phyloP scores from a whole-genome alignment of 2,329 filamentous ascomycete species.

The Ophiostoma pallidulum region DNA sequence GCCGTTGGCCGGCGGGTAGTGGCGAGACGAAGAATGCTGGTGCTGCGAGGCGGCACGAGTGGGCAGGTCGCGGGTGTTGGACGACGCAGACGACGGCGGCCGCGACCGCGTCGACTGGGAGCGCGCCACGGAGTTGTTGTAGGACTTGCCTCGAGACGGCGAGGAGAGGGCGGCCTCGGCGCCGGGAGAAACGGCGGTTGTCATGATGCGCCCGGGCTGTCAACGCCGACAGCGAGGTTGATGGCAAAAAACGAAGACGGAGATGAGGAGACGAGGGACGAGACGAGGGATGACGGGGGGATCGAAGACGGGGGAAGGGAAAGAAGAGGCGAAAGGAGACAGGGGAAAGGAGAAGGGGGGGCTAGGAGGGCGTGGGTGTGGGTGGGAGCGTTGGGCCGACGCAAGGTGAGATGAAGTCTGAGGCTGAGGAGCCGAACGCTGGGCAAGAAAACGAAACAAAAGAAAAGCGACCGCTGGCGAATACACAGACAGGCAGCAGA shows the following conservation, averaged over 20 bases:
- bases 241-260: not conserved
- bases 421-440: not conserved
- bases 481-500: not conserved
- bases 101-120: conserved; percentile 30
- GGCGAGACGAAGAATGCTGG: conserved; percentile 14
- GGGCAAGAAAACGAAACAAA: conserved; percentile 2
- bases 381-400: conserved; percentile 3
- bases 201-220: conserved; percentile 22
- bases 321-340: not conserved
- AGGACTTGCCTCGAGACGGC: conserved; percentile 22
- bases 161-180: conserved; percentile 24
- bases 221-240: not conserved
- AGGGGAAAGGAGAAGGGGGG: too few relatives aligned
- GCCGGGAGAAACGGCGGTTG: conserved; percentile 25
- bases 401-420: conserved; percentile 1
- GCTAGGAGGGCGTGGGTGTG: too few relatives aligned
- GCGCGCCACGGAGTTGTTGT: conserved; percentile 22
- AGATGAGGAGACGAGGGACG: not conserved
- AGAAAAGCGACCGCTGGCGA: not conserved
- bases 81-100: conserved; percentile 22
- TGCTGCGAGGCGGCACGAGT: conserved; percentile 20
- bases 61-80: conserved; percentile 10
- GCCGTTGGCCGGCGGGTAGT: conserved; percentile 10
- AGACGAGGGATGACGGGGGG: not conserved
- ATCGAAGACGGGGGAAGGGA: not conserved